phyloP scores from a whole-genome alignment of 441 rosid species.

The Pelargonium cotyledonis region DNA sequence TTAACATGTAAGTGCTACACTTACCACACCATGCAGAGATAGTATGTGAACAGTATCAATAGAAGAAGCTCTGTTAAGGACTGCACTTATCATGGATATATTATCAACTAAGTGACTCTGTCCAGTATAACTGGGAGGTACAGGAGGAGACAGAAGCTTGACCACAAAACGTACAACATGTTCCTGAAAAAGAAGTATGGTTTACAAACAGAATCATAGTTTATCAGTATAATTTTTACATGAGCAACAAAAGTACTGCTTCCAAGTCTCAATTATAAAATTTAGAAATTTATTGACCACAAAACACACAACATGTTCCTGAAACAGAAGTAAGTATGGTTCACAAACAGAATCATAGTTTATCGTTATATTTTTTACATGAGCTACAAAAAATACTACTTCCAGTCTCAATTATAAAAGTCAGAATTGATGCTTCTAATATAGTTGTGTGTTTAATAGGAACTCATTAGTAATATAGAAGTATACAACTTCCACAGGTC shows the following conservation, averaged over 20 bases:
- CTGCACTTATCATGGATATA: conserved; percentile 47
- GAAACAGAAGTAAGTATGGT: conserved; percentile 10
- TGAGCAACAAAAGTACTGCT: too few relatives aligned
- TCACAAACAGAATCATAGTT: too few relatives aligned
- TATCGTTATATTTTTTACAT: too few relatives aligned
- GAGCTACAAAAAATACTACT: too few relatives aligned
- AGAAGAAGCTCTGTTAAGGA: conserved; percentile 46
- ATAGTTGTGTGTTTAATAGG: too few relatives aligned
- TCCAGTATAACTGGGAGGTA: conserved; percentile 33
- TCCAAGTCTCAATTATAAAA: too few relatives aligned
- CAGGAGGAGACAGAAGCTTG: conserved; percentile 60
- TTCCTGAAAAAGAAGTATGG: conserved; percentile 34
- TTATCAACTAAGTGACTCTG: conserved; percentile 42
- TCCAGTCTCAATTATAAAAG: too few relatives aligned
- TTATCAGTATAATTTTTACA: too few relatives aligned
- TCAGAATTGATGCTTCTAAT: too few relatives aligned
- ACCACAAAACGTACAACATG: conserved; percentile 57
- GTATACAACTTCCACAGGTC: too few relatives aligned
- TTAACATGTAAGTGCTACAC: conserved; percentile 19
- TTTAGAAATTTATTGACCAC: conserved; percentile 27
- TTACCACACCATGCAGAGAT: conserved; percentile 63
- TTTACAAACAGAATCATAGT: too few relatives aligned
- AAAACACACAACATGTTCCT: conserved; percentile 63
- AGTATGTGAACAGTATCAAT: conserved; percentile 54
- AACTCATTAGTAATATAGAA: too few relatives aligned